Evolutionary conservation across 345 rosid genomes (phyloP).

Genomic region (Fremontodendron californicum): DNA sequence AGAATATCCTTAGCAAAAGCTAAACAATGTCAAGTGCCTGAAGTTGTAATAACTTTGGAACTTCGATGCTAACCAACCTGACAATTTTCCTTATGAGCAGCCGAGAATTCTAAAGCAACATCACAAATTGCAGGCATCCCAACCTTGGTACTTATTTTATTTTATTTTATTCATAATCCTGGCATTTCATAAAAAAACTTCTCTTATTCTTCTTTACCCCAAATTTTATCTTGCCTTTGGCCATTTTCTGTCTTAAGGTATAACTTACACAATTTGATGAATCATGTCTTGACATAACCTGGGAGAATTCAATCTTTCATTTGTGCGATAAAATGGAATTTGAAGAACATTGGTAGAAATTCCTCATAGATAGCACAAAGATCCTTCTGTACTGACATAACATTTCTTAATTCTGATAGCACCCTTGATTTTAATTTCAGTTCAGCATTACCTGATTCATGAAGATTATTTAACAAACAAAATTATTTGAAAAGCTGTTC

Average conservation of each 20-base stretch:
- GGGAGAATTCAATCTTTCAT: background rate
- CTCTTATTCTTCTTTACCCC: background rate
- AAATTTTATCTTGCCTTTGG: background rate
- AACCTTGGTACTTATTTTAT: too few relatives aligned
- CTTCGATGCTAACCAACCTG: background rate
- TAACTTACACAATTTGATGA: background rate
- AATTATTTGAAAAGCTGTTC: background rate
- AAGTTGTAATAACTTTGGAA: too few relatives aligned
- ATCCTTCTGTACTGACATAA: background rate
- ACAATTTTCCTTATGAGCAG: background rate
- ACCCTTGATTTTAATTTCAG: background rate
- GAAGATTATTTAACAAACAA: background rate
- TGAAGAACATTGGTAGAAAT: background rate
- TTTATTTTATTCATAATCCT: background rate
- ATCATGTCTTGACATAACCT: background rate
- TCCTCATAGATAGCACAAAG: background rate
- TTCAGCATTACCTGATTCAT: too few relatives aligned
- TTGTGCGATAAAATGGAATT: background rate
- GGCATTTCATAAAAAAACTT: background rate
- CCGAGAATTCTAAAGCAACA: background rate
- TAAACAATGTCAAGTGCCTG: too few relatives aligned
- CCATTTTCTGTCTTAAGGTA: background rate
- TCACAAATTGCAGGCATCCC: background rate
- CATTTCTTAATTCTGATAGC: background rate
- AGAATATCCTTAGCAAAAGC: too few relatives aligned